Evolutionary conservation across 2,329 filamentous ascomycete species (phyloP), one percentile per base, ranked within the genome.

Genomic region (Diaporthe sp.): DNA sequence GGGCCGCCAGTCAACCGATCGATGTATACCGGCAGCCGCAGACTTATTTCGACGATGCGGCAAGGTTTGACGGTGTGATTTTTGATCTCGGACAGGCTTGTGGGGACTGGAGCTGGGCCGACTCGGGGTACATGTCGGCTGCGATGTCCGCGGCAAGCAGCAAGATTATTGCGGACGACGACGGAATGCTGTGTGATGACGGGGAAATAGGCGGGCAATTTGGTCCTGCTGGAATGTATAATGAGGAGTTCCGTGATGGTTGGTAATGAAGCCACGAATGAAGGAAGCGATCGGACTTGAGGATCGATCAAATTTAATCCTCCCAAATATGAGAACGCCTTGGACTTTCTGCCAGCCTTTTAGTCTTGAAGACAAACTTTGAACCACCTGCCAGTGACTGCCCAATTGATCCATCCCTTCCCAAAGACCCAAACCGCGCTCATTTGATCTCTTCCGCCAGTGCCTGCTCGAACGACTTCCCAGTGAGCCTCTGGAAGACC

Each of bases 401-500:
- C 42, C 22, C 19, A 38, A 30, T 35, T 22, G 30, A 38, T 4
- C 33, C 13, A 3, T 66, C 17, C 61, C 13, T 47, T 22, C 30
- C 28, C 61, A 4, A 15, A 10, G 17, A 22, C 42, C 57, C n/a
- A 7, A 50, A 28, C 6, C n/a, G 17, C 19, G 17, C 38, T 74
- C 15, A 74, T 13, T 74, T 35, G 17, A 57, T 45, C 45, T 76
- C 72, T 57, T 78, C 78, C 3, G 76, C 76, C 72, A 82, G 70
- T 1, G 80, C 80, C 30, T 81, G 81, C 54, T 83, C 81, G 78
- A 87, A 85, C 28, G 85, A 86, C 77, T 86, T 85, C 6, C 92
- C 92, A 0, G 92, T 93, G 77, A 95, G 85, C 82, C 87, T 89
- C 86, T 92, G 87, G 83, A 91, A 97, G 0, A 93, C 94, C 82